A percentile compares a stretch with the other conserved stretches of the same genome.
Conservation (phyloP, 129 eudicot genomes). For the Artemisia argyi region DNA sequence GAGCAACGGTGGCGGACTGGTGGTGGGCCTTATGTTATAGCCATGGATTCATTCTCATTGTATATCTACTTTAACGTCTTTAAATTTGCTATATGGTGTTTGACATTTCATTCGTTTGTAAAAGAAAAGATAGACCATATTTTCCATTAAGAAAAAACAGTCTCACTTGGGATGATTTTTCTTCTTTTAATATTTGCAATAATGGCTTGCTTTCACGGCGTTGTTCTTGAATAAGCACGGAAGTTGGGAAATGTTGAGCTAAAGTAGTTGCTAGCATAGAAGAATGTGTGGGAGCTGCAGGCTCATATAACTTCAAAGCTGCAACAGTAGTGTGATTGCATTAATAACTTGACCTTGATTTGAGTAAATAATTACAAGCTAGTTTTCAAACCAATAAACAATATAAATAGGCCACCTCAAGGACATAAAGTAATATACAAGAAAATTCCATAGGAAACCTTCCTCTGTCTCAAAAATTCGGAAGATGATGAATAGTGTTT, state of each 20-base stretch:
- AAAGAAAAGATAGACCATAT: background rate
- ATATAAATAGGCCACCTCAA: slow-evolving; percentile 23
- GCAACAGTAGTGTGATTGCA: slow-evolving; percentile 24
- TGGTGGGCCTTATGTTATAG: too few species aligned
- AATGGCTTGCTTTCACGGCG: slow-evolving; percentile 54
- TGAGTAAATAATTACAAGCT: background rate
- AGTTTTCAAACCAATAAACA: slow-evolving; percentile 11
- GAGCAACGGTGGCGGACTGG: too few species aligned
- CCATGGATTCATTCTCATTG: too few species aligned
- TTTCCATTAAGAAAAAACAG: background rate
- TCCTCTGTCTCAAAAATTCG: slow-evolving; percentile 18
- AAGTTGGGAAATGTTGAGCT: slow-evolving; percentile 59
- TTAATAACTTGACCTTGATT: background rate
- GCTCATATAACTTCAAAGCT: slow-evolving; percentile 66
- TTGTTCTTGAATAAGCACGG: slow-evolving; percentile 71
- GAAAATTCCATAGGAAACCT: slow-evolving; percentile 16
- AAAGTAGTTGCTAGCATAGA: slow-evolving; percentile 49
- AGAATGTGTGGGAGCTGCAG: slow-evolving; percentile 44
- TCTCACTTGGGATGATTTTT: slow-evolving; percentile 55
- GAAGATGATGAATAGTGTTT: too few species aligned
- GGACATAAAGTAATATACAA: slow-evolving; percentile 21
- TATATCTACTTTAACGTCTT: too few species aligned
- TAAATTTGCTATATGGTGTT: too few species aligned
- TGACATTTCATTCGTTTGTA: too few species aligned
- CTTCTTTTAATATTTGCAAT: slow-evolving; percentile 45